Base-by-base conservation (phyloP, 805 yeast genomes). In the Suhomyces pyralidae region DNA sequence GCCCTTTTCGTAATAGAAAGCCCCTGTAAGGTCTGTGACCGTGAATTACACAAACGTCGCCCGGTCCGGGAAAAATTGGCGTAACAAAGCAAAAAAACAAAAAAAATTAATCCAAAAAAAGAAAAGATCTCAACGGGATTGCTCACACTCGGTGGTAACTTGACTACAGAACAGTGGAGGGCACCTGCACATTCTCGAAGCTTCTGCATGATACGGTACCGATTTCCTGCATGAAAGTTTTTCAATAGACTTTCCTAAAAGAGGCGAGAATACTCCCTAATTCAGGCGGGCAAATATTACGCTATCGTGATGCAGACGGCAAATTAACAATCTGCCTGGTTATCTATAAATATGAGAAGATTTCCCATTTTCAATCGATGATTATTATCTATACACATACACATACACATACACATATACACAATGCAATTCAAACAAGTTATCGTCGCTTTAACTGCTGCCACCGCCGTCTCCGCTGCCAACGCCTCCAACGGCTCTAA, bases 351-450 rank as follows among this genome's bases (percentile, higher is more conserved):
- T 55, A 57, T 42, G 51, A 49, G 43, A 34, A 46, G 20, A 24
- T 38, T 49, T 34, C 52, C 50, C 32, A 25, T 38, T 12, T 14
- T 3, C 15, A 14, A 8, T 4, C 5, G 3, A 38, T 6, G 6
- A 6, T 34, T 53, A 46, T 48, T 25, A n/a, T 44, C 25, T 28
- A 10, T 6, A 28, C 14, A 28, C 32, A 28, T 28, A 28, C 26
- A 22, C 32, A 28, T 28, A 28, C 26, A 22, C 44, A 25, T 34
- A 36, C 42, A 40, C 43, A 40, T 34, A 45, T 40, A 47, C 20
- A 46, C 54, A 80, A 86, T 86, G 91, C 90, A 86, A 83, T 83
- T 85, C 86, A 79, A 81, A 69, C 73, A 81, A 72, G 76, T 85
- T 69, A 73, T 83, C 72, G 77, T 84, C 72, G 82, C 88, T 66